Conservation (phyloP, 306 rosid genomes). For the Rosa rugosa region DNA sequence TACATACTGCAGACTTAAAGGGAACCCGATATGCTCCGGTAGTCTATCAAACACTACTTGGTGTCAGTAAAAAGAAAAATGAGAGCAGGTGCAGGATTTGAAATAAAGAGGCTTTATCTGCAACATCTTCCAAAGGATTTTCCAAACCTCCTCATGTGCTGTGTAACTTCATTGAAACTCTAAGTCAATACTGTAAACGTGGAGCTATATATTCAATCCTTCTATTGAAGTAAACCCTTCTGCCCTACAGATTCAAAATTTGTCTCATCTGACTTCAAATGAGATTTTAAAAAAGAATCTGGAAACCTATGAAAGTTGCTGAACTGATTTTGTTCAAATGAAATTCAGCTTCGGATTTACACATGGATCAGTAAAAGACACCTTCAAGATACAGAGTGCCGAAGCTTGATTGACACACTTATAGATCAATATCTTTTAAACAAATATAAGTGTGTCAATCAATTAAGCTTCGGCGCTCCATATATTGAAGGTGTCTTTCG, state of each 20-base stretch:
- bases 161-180: not conserved
- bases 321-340: no score
- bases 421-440: no score
- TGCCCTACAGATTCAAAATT: not conserved
- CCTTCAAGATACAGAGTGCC: no score
- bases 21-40: conserved; percentile 66
- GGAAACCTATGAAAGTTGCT: not conserved
- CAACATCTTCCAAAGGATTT: not conserved
- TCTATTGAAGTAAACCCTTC: not conserved
- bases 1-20: conserved; percentile 52
- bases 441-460: no score
- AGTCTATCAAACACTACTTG: conserved; percentile 33
- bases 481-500: no score
- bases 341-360: no score
- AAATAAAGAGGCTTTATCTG: not conserved
- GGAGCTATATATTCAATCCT: not conserved
- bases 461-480: no score
- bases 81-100: not conserved
- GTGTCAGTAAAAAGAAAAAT: conserved; percentile 40
- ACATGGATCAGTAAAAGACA: no score
- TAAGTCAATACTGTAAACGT: not conserved
- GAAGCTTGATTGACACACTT: no score
- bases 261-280: not conserved
- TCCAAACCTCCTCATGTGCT: not conserved
- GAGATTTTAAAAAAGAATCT: not conserved